Evolutionary conservation across 176 grass and related monocot species (phyloP).

Genomic region (Urochloa ruziziensis): DNA sequence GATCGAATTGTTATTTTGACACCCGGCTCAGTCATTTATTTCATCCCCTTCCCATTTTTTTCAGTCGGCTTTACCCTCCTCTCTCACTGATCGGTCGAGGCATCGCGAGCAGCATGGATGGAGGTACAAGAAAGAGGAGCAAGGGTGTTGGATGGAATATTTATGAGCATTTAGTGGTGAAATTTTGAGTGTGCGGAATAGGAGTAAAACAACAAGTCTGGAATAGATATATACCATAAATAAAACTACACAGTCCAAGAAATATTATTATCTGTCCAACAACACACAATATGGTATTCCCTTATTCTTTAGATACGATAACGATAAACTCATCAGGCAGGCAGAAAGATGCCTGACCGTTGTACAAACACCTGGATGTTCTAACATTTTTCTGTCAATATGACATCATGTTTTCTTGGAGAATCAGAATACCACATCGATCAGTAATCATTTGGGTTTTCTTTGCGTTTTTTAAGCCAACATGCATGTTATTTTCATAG

Average conservation of each 20-base stretch:
- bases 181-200: neutral
- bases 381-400: slow-evolving; percentile 5
- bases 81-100: too few relatives aligned
- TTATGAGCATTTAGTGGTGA: neutral
- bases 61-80: too few relatives aligned
- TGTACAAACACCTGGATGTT: neutral
- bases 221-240: neutral
- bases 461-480: slow-evolving; percentile 1
- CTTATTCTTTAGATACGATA: neutral
- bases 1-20: too few relatives aligned
- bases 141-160: neutral
- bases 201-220: neutral
- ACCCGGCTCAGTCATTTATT: too few relatives aligned
- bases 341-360: slow-evolving; percentile 21
- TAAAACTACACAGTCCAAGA: neutral
- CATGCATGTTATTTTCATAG: slow-evolving; percentile 23
- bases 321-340: neutral
- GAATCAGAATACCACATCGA: slow-evolving; percentile 13
- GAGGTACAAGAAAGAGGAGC: neutral
- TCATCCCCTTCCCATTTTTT: too few relatives aligned
- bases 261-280: neutral
- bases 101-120: too few relatives aligned
- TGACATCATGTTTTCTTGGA: neutral
- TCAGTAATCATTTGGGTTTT: slow-evolving; percentile 10
- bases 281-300: neutral